Base-by-base conservation (phyloP, 1,139 yeast genomes). In the Hanseniaspora sp. region DNA sequence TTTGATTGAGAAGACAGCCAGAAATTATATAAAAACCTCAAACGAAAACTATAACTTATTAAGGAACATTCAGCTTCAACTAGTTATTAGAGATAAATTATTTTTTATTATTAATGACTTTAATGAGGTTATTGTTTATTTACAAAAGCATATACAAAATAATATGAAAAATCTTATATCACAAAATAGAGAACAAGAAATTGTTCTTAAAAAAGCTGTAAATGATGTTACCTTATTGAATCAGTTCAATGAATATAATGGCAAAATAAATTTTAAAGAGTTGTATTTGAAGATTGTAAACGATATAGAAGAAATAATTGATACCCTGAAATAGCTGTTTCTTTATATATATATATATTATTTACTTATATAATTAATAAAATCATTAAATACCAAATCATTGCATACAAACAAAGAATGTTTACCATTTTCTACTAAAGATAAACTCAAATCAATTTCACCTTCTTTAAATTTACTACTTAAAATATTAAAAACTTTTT, bases 401-500 rank as follows among this genome's bases (percentile, higher is more conserved):
- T 31, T 28, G 17, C 55, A 52, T 13, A 37, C 11, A 17, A 46
- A 45, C 13, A 52, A 35, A 9, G 55, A 52, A 37, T 52, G 55
- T 23, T 35, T 52, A 5, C 55, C 55, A n/a, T 46, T 46, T 33
- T 45, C 41, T 7, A 52, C 42, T 8, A 48, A 40, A 30, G 33
- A 28, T 4, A 53, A 46, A 7, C 42, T 18, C 5, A 37, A 18
- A 3, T 34, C 15, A 6, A 53, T 37, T n/a, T 28, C 17, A 30
- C 12, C 13, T 9, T 29, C 38, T 18, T 28, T 35, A 31, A 46
- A 46, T 37, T 39, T 47, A 6, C 33, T 59, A 0, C 28, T 40
- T 12, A 52, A 31, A 35, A 35, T 52, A 13, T 67, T 63, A 56
- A 71, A 65, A 60, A 82, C 83, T 57, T 69, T 65, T 59, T 73